Conservation (phyloP, 2,329 filamentous ascomycete genomes). For the Teratosphaeria destructans region DNA sequence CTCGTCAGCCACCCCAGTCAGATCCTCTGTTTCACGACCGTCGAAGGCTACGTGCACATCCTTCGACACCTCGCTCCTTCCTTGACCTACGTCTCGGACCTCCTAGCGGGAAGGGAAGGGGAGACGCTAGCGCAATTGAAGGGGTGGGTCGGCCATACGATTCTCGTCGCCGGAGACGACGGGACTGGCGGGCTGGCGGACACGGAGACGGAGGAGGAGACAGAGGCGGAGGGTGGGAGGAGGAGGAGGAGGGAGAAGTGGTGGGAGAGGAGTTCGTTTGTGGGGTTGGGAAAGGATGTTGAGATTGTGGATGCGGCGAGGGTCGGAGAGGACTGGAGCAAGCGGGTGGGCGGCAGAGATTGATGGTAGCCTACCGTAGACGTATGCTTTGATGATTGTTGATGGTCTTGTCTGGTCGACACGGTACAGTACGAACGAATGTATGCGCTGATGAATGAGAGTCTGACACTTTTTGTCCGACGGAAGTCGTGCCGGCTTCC, state of each 20-base stretch:
- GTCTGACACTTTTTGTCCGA: neutral
- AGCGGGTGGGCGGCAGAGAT: constrained; percentile 55
- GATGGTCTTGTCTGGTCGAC: neutral
- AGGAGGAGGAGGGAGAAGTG: constrained; percentile 38
- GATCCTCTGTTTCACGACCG: constrained; percentile 78
- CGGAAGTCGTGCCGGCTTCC: neutral
- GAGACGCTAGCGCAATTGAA: constrained; percentile 58
- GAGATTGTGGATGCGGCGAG: constrained; percentile 76
- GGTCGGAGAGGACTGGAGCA: constrained; percentile 77
- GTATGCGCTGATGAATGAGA: neutral
- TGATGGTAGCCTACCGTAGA: neutral
- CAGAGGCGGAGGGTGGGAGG: constrained; percentile 34
- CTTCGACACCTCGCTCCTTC: constrained; percentile 77
- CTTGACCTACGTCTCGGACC: constrained; percentile 73
- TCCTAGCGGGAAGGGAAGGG: constrained; percentile 57
- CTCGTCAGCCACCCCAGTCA: constrained; percentile 78
- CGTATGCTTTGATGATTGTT: neutral
- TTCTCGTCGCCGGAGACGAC: constrained; percentile 57
- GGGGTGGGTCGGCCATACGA: constrained; percentile 52
- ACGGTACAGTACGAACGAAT: neutral
- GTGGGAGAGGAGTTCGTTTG: constrained; percentile 72
- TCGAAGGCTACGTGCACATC: constrained; percentile 75
- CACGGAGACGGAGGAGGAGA: constrained; percentile 55
- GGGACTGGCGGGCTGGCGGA: constrained; percentile 73
- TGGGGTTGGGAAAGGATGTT: constrained; percentile 77